Conservation (phyloP, 768 basidiomycete genomes). For the Agrocybe praecox region DNA sequence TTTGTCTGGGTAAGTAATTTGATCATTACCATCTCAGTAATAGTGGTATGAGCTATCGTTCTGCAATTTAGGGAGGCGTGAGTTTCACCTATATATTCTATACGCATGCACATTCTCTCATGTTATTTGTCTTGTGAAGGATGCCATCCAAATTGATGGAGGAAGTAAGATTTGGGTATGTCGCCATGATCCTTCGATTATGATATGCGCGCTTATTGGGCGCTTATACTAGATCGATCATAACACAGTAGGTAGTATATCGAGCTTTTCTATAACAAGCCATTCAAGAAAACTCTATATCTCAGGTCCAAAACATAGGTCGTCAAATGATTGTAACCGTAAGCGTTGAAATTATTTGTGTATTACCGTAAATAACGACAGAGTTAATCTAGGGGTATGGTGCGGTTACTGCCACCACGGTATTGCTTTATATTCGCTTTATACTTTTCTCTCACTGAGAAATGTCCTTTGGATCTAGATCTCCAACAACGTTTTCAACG, state of each 20-base stretch:
- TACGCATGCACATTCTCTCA: background rate
- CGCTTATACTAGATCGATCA: constrained; percentile 14
- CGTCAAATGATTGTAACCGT: constrained; percentile 27
- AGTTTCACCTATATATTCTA: background rate
- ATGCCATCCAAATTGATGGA: constrained; percentile 26
- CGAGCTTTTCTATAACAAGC: background rate
- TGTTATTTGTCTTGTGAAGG: constrained; percentile 3
- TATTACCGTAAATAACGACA: too few relatives aligned
- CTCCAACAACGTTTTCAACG: constrained; percentile 27
- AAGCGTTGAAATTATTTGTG: too few relatives aligned
- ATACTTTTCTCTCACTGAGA: background rate
- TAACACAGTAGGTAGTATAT: constrained; percentile 5
- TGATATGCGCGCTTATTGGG: background rate
- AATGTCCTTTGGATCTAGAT: constrained; percentile 9
- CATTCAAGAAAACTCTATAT: background rate
- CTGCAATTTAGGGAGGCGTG: constrained; percentile 10
- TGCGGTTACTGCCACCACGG: constrained; percentile 22
- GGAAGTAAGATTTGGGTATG: constrained; percentile 27
- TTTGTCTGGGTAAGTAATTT: constrained; percentile 18
- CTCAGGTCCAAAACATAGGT: constrained; percentile 23
- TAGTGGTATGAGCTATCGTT: background rate
- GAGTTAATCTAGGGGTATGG: constrained; percentile 15
- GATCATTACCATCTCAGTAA: too few relatives aligned
- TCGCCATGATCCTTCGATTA: background rate
- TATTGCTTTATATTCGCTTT: background rate